Evolutionary conservation across 2,329 filamentous ascomycete species (phyloP), one percentile per base, ranked within the genome.

Genomic region (Colletotrichum sojae): DNA sequence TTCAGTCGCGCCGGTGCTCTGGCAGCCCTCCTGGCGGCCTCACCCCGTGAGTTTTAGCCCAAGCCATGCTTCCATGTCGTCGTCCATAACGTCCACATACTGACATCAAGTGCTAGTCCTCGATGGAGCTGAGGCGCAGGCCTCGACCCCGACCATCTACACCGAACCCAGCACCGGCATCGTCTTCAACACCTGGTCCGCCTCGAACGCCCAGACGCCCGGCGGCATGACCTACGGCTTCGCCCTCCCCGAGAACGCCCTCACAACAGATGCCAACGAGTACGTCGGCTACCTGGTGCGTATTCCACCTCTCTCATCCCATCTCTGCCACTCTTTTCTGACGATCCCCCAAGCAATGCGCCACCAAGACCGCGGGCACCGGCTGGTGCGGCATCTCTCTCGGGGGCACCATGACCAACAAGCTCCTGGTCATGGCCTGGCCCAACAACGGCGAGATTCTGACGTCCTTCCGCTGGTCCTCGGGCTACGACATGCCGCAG

Each of bases 301-400:
- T 63, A 60, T 25, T 9, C 5, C 10, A 16, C 4, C 18, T 18
- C 15, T 5, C 15, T 6, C 15, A 20, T 8, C 13, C 13, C 9
- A 1, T 22, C 2, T 25, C n/a, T 8, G 12, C 20, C 31, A 2
- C 48, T 12, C 22, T 6, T 12, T 3, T 22, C 60, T 71, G n/a
- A 67, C 46, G 40, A 3, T 69, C 16, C 51, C 16, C 70, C 67
- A 55, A 86, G 85, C 75, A 83, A 80, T 83, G 84, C 75, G 73
- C 81, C 63, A 83, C 83, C 12, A 81, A 81, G 46, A 80, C 81
- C 54, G 79, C 82, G 18, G 77, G 80, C 3, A 84, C 83, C 25
- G 89, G 88, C 16, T 91, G 86, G 86, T 86, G 88, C 73, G 88
- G 88, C 71, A 73, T 91, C 20, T 85, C 86, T 1, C 82, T 90